These are phyloP conservation scores for Leccinum sublutescens DNA, from an alignment of 768 basidiomycete genomes.

Conservation along the genomic window DNA sequence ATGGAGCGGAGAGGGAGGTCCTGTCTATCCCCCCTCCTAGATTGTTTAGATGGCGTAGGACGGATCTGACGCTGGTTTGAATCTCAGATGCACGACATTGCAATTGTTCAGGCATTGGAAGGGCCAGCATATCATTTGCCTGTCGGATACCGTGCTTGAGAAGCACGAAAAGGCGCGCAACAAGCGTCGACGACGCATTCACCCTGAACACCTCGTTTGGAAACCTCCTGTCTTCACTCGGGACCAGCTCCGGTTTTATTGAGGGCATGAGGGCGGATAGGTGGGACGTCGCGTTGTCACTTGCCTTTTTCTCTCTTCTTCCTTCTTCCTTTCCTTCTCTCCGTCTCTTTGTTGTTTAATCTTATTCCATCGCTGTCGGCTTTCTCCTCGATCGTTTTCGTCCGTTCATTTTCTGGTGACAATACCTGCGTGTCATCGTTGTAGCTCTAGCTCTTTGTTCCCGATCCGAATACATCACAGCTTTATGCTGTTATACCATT, in stretches of 20 bases:
- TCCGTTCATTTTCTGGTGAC: not conserved
- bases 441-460: constrained; percentile 27
- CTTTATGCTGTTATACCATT: constrained; percentile 15
- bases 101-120: constrained; percentile 97
- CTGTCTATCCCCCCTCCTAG: not conserved
- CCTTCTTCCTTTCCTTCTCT: not conserved
- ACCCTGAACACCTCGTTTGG: constrained; percentile 82
- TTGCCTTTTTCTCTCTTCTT: not conserved
- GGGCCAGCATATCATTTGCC: constrained; percentile 88
- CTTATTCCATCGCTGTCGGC: not conserved
- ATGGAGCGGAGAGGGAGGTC: not conserved
- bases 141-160: constrained; percentile 88
- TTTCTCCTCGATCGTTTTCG: not conserved
- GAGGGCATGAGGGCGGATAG: constrained; percentile 6
- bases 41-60: not conserved
- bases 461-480: constrained; percentile 4
- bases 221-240: constrained; percentile 93
- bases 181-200: constrained; percentile 78
- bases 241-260: constrained; percentile 77
- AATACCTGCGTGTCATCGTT: constrained; percentile 14
- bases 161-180: constrained; percentile 81
- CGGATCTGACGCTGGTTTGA: constrained; percentile 10
- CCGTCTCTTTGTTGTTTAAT: not conserved
- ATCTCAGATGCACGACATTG: constrained; percentile 80
- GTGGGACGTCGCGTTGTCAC: not conserved